Base-by-base conservation (phyloP, 768 basidiomycete species). In the Termitomyces sp. region DNA sequence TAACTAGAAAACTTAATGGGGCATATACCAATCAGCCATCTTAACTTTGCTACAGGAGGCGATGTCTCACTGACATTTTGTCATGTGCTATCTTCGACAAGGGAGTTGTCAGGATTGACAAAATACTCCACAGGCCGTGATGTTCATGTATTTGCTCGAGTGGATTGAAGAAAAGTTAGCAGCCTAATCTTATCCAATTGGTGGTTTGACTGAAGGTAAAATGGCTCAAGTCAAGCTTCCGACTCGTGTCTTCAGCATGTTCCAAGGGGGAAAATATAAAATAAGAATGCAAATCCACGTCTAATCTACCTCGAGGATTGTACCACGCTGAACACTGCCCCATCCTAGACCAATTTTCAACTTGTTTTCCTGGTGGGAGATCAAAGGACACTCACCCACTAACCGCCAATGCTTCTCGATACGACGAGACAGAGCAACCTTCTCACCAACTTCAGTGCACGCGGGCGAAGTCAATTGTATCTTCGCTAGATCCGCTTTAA, bases 361-460 rank as follows among this genome's bases (percentile, higher is more conserved):
- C 44, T 41, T 59, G 22, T 34, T 48, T 5, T 10, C 13, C 39
- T 0, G 43, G 26, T 41, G n/a, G 7, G 31, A 36, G 56, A 29
- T 22, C 18, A 22, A 53, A 47, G 39, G 1, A 20, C 41, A 83
- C 90, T 76, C 67, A 87, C 92, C 94, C 55, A 98, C 94, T 65
- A 97, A 83, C 56, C 94, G 89, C 94, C 94, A 97, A 76, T 96
- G 95, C 76, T 97, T 97, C 75, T 98, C 96, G 63, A 98, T 97
- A 63, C 96, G 82, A 58, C 96, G 80, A 31, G 90, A 93, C 43
- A 98, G 72, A 3, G 96, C 97, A 36, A 99, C 96, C 80, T 98
- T 98, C 76, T 99, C 97, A 13, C 93, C 94, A 36, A 97, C 83
- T 71, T 98, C 94, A 29, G 94, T 96, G 71, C 97, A 98, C 9